Percentiles rank a stretch among this genome's conserved stretches.
phyloP scores from a whole-genome alignment of 441 rosid genomes.

The Arabidopsis lyrata region DNA sequence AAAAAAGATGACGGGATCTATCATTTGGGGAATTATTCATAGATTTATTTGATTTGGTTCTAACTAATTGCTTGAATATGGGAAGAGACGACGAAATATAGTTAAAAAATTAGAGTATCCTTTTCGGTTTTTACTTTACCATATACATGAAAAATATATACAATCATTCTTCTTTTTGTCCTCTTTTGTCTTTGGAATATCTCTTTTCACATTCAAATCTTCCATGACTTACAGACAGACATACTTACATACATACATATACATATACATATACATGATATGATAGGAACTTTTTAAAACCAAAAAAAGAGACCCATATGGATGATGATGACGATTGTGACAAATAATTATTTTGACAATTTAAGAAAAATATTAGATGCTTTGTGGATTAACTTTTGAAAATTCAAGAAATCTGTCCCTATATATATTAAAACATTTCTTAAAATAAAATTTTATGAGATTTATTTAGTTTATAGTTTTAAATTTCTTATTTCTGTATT shows the following conservation, averaged over 20 bases:
- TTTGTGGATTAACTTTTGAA: constrained; percentile 34
- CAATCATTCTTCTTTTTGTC: constrained; percentile 49
- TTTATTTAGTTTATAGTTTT: not conserved
- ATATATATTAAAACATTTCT: not conserved
- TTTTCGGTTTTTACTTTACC: constrained; percentile 40
- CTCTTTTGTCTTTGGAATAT: constrained; percentile 44
- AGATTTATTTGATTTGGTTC: not conserved
- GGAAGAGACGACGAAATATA: constrained; percentile 39
- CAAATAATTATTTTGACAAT: constrained; percentile 36
- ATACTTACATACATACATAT: constrained; percentile 1
- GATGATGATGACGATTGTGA: constrained; percentile 45
- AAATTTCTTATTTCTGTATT: not conserved
- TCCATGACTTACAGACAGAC: constrained; percentile 32
- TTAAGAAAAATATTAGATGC: constrained; percentile 24
- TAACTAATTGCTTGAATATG: constrained; percentile 31
- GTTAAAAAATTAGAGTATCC: constrained; percentile 21
- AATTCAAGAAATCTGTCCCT: constrained; percentile 17
- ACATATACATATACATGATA: constrained; percentile 10
- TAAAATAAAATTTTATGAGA: not conserved
- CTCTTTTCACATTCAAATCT: constrained; percentile 38
- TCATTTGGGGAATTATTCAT: constrained; percentile 37
- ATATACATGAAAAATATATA: constrained; percentile 40
- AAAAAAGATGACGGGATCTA: constrained; percentile 24
- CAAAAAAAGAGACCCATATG: constrained; percentile 38
- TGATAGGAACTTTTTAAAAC: constrained; percentile 39